phyloP scores from a whole-genome alignment of 805 yeast species.

The Yarrowia divulgata region DNA sequence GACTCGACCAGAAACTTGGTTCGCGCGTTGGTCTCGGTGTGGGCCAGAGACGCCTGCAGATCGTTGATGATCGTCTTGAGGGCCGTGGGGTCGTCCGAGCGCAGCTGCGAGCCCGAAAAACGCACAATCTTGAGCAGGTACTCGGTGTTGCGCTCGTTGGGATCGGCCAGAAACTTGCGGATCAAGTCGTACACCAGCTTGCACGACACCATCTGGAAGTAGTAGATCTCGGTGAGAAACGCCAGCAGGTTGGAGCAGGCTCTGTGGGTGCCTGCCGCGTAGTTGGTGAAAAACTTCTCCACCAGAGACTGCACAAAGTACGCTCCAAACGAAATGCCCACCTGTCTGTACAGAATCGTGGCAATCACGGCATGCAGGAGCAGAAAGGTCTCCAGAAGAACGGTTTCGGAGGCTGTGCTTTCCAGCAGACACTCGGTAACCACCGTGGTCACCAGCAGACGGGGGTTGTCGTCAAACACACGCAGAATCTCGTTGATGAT shows the following conservation, averaged over 20 bases:
- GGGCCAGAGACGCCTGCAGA: conserved; percentile 58
- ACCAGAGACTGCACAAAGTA: conserved; percentile 77
- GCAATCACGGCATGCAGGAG: conserved; percentile 79
- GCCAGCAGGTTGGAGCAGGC: conserved; percentile 73
- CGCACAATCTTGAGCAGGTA: conserved; percentile 73
- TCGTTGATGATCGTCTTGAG: conserved; percentile 76
- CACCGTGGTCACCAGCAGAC: conserved; percentile 78
- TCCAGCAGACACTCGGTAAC: conserved; percentile 69
- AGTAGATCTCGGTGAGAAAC: conserved; percentile 75
- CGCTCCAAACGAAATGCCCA: conserved; percentile 93
- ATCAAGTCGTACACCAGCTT: conserved; percentile 80
- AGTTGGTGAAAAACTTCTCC: conserved; percentile 64
- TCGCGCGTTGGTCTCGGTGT: conserved; percentile 60
- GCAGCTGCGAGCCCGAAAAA: conserved; percentile 80
- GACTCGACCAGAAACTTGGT: conserved; percentile 85
- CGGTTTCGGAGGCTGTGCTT: conserved; percentile 67
- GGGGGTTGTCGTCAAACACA: conserved; percentile 69
- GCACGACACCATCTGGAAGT: conserved; percentile 78
- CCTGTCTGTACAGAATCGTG: conserved; percentile 74
- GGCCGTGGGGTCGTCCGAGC: conserved; percentile 88
- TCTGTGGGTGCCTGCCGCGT: conserved; percentile 47
- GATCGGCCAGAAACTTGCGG: conserved; percentile 56
- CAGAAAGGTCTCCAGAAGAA: conserved; percentile 78
- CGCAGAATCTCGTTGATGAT: conserved; percentile 73
- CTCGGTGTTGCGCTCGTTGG: conserved; percentile 79